Conservation (phyloP, 2,329 filamentous ascomycete species). For the Apiospora arundinis region DNA sequence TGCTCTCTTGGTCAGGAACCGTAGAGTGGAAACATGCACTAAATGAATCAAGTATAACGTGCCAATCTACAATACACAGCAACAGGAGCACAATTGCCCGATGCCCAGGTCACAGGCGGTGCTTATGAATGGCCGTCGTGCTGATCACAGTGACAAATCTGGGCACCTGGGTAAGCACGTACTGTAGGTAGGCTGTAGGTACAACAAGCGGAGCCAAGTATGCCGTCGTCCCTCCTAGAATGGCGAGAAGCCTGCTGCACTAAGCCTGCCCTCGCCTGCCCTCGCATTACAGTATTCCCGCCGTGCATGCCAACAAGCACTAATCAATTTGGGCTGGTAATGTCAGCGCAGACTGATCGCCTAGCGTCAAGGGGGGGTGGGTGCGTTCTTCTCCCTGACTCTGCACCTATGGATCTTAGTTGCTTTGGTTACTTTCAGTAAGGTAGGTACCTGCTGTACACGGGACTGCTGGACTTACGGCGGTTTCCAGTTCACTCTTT, state of each 20-base stretch:
- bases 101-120: neutral
- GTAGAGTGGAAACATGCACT: slow-evolving; percentile 13
- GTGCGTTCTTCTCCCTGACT: slow-evolving; percentile 7
- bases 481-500: neutral
- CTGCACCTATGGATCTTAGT: neutral
- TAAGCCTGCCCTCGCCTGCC: neutral
- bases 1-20: slow-evolving; percentile 5
- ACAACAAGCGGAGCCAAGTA: neutral
- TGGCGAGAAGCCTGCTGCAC: neutral
- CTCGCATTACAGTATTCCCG: slow-evolving; percentile 11
- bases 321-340: neutral
- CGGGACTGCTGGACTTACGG: neutral
- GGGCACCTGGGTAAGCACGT: neutral
- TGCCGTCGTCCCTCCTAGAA: neutral
- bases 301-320: neutral
- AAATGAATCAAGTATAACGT: slow-evolving; percentile 6
- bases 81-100: neutral
- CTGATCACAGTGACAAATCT: neutral
- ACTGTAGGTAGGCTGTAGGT: neutral
- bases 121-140: neutral
- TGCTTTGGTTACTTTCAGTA: neutral
- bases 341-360: slow-evolving; percentile 1
- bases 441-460: neutral
- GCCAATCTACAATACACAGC: slow-evolving; percentile 1
- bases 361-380: slow-evolving; percentile 5